Conservation (phyloP, 2,329 filamentous ascomycete species). For the Escovopsis sp. region DNA sequence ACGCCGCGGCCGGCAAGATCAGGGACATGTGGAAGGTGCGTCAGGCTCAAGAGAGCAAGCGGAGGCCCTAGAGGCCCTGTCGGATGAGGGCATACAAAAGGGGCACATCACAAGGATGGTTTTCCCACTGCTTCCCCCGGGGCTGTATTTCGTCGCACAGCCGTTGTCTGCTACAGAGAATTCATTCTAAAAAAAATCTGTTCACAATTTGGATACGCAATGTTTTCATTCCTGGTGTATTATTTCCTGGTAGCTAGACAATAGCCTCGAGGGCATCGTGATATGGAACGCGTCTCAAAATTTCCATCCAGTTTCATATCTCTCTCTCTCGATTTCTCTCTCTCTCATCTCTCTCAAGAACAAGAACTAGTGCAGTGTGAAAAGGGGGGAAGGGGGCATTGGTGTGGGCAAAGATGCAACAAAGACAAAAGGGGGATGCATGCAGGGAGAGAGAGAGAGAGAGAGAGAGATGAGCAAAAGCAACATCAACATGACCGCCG, state of each 20-base stretch:
- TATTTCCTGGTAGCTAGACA: no score
- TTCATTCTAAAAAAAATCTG: no score
- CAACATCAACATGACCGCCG: no score
- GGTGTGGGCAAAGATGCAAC: background rate
- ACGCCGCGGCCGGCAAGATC: conserved; percentile 54
- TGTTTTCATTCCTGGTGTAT: no score
- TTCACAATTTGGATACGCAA: no score
- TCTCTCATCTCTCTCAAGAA: background rate
- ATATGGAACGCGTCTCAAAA: background rate
- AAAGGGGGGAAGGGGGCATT: background rate
- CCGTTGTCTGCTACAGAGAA: no score
- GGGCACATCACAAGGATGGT: no score
- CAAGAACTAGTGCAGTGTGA: no score
- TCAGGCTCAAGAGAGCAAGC: conserved; percentile 17
- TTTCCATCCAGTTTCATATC: conserved; percentile 2
- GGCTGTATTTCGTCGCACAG: no score
- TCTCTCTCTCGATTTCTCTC: background rate
- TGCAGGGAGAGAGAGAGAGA: background rate
- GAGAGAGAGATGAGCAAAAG: background rate
- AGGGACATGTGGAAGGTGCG: conserved; percentile 66
- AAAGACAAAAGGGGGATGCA: background rate
- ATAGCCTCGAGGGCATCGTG: no score
- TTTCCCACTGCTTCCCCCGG: no score
- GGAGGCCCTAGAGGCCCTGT: conserved; percentile 4
- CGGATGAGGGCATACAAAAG: no score